phyloP scores from a whole-genome alignment of 2,329 filamentous ascomycete genomes.

The Capronia coronata region DNA sequence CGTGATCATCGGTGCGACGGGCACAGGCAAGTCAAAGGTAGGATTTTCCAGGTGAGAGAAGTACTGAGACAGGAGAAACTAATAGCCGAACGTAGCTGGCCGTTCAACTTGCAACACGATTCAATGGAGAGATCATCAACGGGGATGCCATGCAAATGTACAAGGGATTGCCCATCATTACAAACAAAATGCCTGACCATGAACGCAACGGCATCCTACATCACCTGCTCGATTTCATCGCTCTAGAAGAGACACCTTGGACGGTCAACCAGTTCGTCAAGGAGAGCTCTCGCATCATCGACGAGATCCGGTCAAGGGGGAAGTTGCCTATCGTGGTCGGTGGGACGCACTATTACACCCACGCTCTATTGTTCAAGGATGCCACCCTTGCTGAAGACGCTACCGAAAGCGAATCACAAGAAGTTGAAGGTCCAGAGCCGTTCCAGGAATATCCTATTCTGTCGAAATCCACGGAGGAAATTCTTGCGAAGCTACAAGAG shows the following conservation, averaged over 20 bases:
- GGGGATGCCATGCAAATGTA: slow-evolving; percentile 99
- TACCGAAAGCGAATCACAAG: slow-evolving; percentile 25
- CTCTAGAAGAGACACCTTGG: slow-evolving; percentile 73
- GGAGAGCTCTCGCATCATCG: slow-evolving; percentile 62
- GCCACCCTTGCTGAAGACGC: slow-evolving; percentile 47
- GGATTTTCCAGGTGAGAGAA: slow-evolving; percentile 18
- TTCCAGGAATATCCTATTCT: slow-evolving; percentile 54
- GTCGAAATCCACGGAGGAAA: slow-evolving; percentile 60
- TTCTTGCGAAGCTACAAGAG: slow-evolving; percentile 65
- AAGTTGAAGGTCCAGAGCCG: slow-evolving; percentile 25
- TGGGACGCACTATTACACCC: slow-evolving; percentile 92
- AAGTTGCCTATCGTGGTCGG: slow-evolving; percentile 86
- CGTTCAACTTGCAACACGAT: slow-evolving; percentile 73
- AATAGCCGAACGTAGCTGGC: slow-evolving; percentile 59
- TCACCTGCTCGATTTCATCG: slow-evolving; percentile 76
- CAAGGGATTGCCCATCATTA: slow-evolving; percentile 82
- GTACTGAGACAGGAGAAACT: slow-evolving; percentile 12
- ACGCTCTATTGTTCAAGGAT: slow-evolving; percentile 77
- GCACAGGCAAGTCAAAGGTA: slow-evolving; percentile 89
- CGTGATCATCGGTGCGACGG: slow-evolving; percentile 80
- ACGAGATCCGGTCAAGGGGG: slow-evolving; percentile 69
- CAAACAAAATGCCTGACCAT: slow-evolving; percentile 74
- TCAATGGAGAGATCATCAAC: slow-evolving; percentile 92
- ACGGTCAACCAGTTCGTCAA: slow-evolving; percentile 69
- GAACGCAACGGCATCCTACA: slow-evolving; percentile 79